Evolutionary conservation across 805 yeast species (phyloP).

Genomic region (Pichia eremophila): DNA sequence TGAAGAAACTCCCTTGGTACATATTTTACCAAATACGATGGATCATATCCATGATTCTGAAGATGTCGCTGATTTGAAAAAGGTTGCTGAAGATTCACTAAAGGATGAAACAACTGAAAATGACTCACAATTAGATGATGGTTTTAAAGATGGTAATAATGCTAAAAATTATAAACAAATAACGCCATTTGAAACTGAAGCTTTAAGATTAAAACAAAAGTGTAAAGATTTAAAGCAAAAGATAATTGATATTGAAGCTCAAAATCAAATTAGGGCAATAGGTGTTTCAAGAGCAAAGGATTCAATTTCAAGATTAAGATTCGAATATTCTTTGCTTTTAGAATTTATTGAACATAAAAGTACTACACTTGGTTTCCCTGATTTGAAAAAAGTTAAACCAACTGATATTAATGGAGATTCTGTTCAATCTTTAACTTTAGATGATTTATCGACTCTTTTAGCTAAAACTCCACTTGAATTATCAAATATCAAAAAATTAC

Average conservation of each 20-base stretch:
- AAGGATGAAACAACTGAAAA: background rate
- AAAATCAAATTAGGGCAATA: constrained; percentile 66
- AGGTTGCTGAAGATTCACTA: background rate
- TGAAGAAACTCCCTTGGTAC: too few relatives aligned
- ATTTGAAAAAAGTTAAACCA: constrained; percentile 15
- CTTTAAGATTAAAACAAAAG: constrained; percentile 44
- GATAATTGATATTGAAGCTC: constrained; percentile 62
- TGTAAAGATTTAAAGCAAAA: constrained; percentile 64
- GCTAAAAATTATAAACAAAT: constrained; percentile 9
- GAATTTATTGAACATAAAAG: constrained; percentile 67
- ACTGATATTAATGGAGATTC: constrained; percentile 21
- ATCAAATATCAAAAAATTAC: constrained; percentile 10
- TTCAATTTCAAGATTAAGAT: constrained; percentile 65
- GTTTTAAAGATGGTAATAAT: background rate
- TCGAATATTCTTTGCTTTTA: constrained; percentile 72
- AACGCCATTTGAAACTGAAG: constrained; percentile 19
- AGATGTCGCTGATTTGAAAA: background rate
- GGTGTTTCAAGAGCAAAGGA: constrained; percentile 71
- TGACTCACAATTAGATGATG: background rate
- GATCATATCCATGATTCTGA: too few relatives aligned
- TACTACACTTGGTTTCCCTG: constrained; percentile 17
- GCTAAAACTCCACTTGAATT: constrained; percentile 19
- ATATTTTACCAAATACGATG: too few relatives aligned
- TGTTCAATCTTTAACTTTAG: constrained; percentile 18
- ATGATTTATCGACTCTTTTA: constrained; percentile 22